Conservation (phyloP, 1,139 yeast genomes). For the Suhomyces bokatorum region DNA sequence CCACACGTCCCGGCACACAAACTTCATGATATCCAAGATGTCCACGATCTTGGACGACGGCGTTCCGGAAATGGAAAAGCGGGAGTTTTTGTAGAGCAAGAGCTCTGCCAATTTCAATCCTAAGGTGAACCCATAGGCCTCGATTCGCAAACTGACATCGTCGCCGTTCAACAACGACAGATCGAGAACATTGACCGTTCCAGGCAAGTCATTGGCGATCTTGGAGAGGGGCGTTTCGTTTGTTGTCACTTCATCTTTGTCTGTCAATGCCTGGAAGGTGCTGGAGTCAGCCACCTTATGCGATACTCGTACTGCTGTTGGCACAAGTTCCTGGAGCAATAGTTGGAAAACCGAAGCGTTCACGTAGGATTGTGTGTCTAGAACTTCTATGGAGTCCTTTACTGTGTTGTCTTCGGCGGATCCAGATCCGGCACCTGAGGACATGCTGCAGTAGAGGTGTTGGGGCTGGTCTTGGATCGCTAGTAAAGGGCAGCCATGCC, state of each 20-base stretch:
- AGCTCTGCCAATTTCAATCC: constrained; percentile 77
- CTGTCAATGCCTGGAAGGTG: constrained; percentile 5
- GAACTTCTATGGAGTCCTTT: constrained; percentile 15
- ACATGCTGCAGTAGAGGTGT: background rate
- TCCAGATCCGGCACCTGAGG: constrained; percentile 1
- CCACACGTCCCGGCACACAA: constrained; percentile 93
- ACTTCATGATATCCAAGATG: constrained; percentile 81
- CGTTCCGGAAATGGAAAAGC: constrained; percentile 4
- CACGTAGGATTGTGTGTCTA: constrained; percentile 35
- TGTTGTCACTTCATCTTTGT: constrained; percentile 10
- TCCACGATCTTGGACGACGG: constrained; percentile 47
- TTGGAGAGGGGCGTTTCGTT: constrained; percentile 27
- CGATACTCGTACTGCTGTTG: constrained; percentile 63
- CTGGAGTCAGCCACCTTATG: constrained; percentile 18
- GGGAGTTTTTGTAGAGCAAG: constrained; percentile 49
- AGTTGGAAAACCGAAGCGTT: constrained; percentile 55
- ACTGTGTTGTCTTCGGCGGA: background rate
- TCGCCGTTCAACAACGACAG: constrained; percentile 42
- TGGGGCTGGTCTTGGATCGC: background rate
- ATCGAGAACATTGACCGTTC: constrained; percentile 43
- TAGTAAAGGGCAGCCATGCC: background rate
- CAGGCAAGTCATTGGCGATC: constrained; percentile 36
- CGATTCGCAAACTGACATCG: constrained; percentile 61
- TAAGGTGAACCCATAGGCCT: constrained; percentile 68
- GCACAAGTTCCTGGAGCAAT: constrained; percentile 73